Conservation (phyloP, 371 early-diverging fungal genomes). For the Mucor racemosus region DNA sequence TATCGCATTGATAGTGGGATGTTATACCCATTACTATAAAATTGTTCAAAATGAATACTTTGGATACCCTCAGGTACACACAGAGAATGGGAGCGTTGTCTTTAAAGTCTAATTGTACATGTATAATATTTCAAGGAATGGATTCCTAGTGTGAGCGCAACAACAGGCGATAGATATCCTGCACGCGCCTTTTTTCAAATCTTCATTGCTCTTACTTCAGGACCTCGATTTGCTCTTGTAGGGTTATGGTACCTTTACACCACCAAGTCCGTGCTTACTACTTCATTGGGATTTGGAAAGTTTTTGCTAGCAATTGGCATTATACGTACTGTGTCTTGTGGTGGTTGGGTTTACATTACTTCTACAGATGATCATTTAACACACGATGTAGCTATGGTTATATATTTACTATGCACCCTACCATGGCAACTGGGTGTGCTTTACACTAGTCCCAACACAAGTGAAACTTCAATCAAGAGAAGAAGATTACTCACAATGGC, state of each 20-base stretch:
- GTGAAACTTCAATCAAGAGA: slow-evolving; percentile 32
- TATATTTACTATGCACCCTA: slow-evolving; percentile 73
- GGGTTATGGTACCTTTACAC: slow-evolving; percentile 64
- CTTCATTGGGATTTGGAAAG: slow-evolving; percentile 50
- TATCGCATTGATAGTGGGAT: slow-evolving; percentile 68
- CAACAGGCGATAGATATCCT: slow-evolving; percentile 84
- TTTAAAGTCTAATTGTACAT: too few species aligned
- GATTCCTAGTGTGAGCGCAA: slow-evolving; percentile 84
- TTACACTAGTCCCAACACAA: slow-evolving; percentile 31
- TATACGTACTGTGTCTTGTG: slow-evolving; percentile 72
- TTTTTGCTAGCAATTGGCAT: slow-evolving; percentile 66
- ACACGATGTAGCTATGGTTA: slow-evolving; percentile 80
- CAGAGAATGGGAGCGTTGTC: neutral
- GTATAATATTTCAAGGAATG: slow-evolving; percentile 57
- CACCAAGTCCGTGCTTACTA: slow-evolving; percentile 36
- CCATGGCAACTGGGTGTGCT: slow-evolving; percentile 75
- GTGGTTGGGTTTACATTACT: slow-evolving; percentile 83
- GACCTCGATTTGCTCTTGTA: slow-evolving; percentile 71
- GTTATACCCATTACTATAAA: slow-evolving; percentile 74
- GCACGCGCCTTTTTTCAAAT: slow-evolving; percentile 79
- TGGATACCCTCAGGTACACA: slow-evolving; percentile 74
- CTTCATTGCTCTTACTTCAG: slow-evolving; percentile 74
- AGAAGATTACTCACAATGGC: slow-evolving; percentile 41
- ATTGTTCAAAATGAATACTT: slow-evolving; percentile 78
- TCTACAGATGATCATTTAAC: slow-evolving; percentile 77